phyloP scores from a whole-genome alignment of 805 yeast species.

The Starmerella floricola region DNA sequence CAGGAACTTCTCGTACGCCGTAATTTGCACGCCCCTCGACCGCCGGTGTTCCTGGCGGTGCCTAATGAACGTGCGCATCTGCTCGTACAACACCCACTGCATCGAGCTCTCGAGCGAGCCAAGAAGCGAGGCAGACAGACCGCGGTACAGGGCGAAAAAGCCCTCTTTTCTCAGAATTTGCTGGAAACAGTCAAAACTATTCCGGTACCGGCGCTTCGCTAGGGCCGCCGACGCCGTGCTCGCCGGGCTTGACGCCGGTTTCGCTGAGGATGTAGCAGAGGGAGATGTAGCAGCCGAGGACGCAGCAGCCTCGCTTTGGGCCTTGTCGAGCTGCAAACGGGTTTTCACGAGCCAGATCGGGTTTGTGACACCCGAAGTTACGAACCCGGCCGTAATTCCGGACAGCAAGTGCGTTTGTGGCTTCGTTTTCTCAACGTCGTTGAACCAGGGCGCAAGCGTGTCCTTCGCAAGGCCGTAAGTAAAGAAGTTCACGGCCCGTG shows the following conservation, averaged over 20 bases:
- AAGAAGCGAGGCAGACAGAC: constrained; percentile 85
- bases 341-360: constrained; percentile 98
- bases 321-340: constrained; percentile 76
- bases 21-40: constrained; percentile 28
- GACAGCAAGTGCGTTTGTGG: constrained; percentile 77
- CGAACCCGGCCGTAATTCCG: constrained; percentile 85
- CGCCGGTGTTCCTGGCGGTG: constrained; percentile 27
- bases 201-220: constrained; percentile 50
- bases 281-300: too few species aligned
- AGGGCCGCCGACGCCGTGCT: too few species aligned
- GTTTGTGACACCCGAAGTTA: constrained; percentile 89
- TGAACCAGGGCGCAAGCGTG: constrained; percentile 49
- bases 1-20: constrained; percentile 48
- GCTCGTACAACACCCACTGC: constrained; percentile 95
- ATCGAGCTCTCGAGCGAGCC: constrained; percentile 88
- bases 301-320: constrained; percentile 21
- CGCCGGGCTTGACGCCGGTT: too few species aligned
- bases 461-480: constrained; percentile 93
- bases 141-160: constrained; percentile 64
- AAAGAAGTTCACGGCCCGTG: constrained; percentile 90
- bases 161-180: constrained; percentile 71
- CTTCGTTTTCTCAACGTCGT: constrained; percentile 55
- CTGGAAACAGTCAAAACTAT: constrained; percentile 71
- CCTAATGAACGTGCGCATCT: constrained; percentile 62
- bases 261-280: too few species aligned